These are phyloP conservation scores for Boletus rex-veris DNA, from an alignment of 768 basidiomycete genomes.

Conservation along the genomic window DNA sequence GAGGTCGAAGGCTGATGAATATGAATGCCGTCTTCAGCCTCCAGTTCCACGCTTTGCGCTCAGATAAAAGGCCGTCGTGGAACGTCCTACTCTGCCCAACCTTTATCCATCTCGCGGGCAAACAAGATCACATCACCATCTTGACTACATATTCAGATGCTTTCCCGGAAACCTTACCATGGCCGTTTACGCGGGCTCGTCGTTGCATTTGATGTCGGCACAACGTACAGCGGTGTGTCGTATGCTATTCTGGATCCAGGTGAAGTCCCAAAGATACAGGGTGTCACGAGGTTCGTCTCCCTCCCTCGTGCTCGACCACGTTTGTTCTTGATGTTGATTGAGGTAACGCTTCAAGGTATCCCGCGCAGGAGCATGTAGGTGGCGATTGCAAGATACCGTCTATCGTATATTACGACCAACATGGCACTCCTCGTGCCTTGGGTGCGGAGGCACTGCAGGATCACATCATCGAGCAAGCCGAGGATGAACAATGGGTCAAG, in stretches of 20 bases:
- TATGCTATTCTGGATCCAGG: conserved; percentile 42
- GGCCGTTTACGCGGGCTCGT: conserved; percentile 37
- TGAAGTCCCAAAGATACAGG: conserved; percentile 34
- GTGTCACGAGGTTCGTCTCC: conserved; percentile 31
- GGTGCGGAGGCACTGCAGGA: conserved; percentile 46
- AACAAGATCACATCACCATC: conserved; percentile 7
- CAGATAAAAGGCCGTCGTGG: conserved; percentile 20
- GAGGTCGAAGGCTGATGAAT: background rate
- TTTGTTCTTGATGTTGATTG: conserved; percentile 4
- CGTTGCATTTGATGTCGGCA: conserved; percentile 40
- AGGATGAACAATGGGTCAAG: conserved; percentile 45
- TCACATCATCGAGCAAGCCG: conserved; percentile 37
- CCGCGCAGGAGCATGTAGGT: conserved; percentile 41
- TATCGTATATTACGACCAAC: conserved; percentile 43
- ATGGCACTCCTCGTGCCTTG: conserved; percentile 38
- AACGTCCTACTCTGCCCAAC: background rate
- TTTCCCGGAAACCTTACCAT: conserved; percentile 35
- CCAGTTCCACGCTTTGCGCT: background rate
- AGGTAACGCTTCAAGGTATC: conserved; percentile 26
- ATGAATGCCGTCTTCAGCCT: conserved; percentile 8
- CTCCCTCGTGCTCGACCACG: conserved; percentile 14
- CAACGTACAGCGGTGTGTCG: conserved; percentile 40
- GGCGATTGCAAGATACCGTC: conserved; percentile 49
- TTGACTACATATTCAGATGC: conserved; percentile 18
- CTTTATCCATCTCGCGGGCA: background rate